Evolutionary conservation across 768 basidiomycete genomes (phyloP).

Genomic region (Lanmaoa rubissima): DNA sequence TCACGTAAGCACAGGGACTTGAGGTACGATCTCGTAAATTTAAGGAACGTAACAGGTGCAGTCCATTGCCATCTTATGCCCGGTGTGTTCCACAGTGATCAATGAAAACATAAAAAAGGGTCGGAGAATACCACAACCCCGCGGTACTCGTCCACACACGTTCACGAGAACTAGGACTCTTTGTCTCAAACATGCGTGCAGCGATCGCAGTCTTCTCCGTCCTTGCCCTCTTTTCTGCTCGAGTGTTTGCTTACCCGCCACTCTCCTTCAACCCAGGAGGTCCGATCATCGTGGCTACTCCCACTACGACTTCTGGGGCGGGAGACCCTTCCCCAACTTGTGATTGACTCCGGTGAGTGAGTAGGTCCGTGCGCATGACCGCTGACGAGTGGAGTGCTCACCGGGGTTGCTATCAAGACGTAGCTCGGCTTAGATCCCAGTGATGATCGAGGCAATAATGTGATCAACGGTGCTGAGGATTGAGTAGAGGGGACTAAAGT

Average conservation of each 20-base stretch:
- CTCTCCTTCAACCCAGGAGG: no score
- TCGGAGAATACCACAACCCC: no score
- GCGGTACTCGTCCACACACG: no score
- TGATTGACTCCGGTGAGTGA: background rate
- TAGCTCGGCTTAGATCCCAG: background rate
- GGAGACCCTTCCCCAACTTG: no score
- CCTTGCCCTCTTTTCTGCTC: background rate
- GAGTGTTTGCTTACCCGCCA: background rate
- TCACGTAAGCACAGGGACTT: no score
- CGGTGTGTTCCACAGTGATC: no score
- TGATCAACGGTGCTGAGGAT: background rate
- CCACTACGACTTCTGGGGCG: no score
- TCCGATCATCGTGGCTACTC: no score
- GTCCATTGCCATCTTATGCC: no score
- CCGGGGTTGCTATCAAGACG: background rate
- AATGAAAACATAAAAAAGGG: no score
- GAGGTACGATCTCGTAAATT: no score
- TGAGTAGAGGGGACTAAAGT: background rate
- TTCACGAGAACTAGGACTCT: background rate
- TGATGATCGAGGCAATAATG: background rate
- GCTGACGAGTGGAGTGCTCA: background rate
- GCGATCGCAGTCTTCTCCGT: background rate
- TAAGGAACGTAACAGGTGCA: no score
- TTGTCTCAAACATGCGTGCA: background rate
- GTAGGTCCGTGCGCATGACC: background rate